Conservation (phyloP, 192 early-diverging fungal genomes). For the Gryganskiella cystojenkinii region DNA sequence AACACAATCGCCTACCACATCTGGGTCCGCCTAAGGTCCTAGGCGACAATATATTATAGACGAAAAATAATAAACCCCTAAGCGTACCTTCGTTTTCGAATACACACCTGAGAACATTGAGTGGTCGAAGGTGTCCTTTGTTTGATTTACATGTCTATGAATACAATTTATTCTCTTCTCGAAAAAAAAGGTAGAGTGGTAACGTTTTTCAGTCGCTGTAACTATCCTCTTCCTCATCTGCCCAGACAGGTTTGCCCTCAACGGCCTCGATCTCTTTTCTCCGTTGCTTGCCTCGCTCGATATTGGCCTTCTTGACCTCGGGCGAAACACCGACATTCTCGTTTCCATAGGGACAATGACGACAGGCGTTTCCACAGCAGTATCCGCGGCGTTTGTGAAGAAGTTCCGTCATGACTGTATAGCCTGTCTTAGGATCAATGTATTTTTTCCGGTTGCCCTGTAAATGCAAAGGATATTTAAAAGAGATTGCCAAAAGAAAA, state of each 20-base stretch:
- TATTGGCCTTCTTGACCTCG: conserved; percentile 48
- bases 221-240: conserved; percentile 31
- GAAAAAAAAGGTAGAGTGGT: too few relatives aligned
- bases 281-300: conserved; percentile 28
- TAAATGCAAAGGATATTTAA: neutral
- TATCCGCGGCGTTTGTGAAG: conserved; percentile 67
- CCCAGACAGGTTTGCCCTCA: conserved; percentile 52
- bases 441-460: conserved; percentile 62
- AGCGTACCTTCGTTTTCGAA: too few relatives aligned
- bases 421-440: conserved; percentile 73
- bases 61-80: too few relatives aligned
- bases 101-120: too few relatives aligned
- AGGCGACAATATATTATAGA: too few relatives aligned
- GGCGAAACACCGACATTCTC: conserved; percentile 72
- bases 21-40: too few relatives aligned
- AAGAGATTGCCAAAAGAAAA: neutral
- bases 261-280: conserved; percentile 45
- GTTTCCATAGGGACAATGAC: conserved; percentile 70
- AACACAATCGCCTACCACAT: too few relatives aligned
- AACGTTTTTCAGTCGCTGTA: conserved; percentile 25
- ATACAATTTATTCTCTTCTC: too few relatives aligned
- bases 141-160: too few relatives aligned
- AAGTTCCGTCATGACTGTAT: conserved; percentile 73
- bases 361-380: conserved; percentile 75
- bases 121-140: too few relatives aligned